Evolutionary conservation across 2,329 filamentous ascomycete species (phyloP), one percentile per base, ranked within the genome.

Genomic region (Thielaviopsis punctulata): DNA sequence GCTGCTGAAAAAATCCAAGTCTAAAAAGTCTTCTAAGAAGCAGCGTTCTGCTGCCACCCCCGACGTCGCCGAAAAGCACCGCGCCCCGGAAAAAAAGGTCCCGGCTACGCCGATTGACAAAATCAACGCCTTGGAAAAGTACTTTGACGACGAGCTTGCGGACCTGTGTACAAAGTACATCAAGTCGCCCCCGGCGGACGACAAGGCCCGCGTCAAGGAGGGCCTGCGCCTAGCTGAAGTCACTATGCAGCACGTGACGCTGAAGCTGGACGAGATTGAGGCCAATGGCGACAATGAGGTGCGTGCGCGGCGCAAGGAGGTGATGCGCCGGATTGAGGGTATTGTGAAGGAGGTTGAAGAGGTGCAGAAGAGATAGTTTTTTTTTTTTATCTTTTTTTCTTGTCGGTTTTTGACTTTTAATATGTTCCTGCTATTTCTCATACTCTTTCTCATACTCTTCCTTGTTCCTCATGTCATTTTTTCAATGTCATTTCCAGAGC

Each of bases 211-310:
- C 48, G 74, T 76, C 13, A 84, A 87, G 30, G 83, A 89, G 61
- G 82, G 90, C 63, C 80, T 82, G 62, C 81, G 76, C 62, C 64
- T 92, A 18, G 80, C 78, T 3, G 86, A 92, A 69, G 85, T 81
- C 4, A 75, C 88, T 39, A 71, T 92, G 70, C 78, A 82, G 56
- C 82, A 88, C 59, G 77, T 88, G 2, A 61, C 90, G 36, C 66
- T 92, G 57, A 90, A 89, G 67, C 65, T 87, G 39, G 86, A 92
- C 62, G 80, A 75, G 21, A 77, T 90, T 2, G 84, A 90, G 58
- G 81, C 80, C 0, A 80, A 82, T 47, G 84, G 83, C 4, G 77
- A 85, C 57, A 63, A 69, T 9, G 78, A 81, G 12, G 78, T 83
- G 23, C 72, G 84, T 56, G 66, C 72, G 12, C 76, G 70, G 62